Conservation (phyloP, 371 early-diverging fungal species). For the Rhizopus arrhizus region DNA sequence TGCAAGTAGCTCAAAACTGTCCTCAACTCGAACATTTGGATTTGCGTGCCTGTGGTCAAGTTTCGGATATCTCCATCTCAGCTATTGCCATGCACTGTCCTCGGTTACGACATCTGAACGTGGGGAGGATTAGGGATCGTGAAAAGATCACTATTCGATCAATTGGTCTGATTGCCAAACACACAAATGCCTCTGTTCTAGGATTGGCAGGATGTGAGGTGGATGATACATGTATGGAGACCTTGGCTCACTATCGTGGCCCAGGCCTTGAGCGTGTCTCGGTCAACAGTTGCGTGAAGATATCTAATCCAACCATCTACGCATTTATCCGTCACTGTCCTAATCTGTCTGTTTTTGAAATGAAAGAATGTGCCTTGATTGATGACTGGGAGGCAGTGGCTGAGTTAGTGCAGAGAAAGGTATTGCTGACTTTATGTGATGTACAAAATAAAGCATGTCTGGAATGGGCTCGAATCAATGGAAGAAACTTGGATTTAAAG, state of each 20-base stretch:
- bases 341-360: constrained; percentile 59
- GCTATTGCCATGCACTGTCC: constrained; percentile 53
- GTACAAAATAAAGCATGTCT: constrained; percentile 38
- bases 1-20: constrained; percentile 48
- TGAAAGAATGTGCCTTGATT: constrained; percentile 56
- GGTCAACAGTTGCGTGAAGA: constrained; percentile 53
- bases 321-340: constrained; percentile 54
- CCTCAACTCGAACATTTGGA: constrained; percentile 53
- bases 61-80: constrained; percentile 54
- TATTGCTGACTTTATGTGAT: constrained; percentile 47
- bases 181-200: constrained; percentile 52
- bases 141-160: constrained; percentile 50
- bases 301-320: constrained; percentile 53
- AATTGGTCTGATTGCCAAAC: constrained; percentile 52
- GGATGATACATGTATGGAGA: constrained; percentile 52
- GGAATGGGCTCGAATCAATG: constrained; percentile 40
- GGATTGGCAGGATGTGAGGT: constrained; percentile 65
- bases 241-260: constrained; percentile 45
- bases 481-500: constrained; percentile 30
- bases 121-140: constrained; percentile 57
- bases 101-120: constrained; percentile 56
- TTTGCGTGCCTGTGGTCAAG: constrained; percentile 57
- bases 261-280: constrained; percentile 56
- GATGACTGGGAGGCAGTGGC: constrained; percentile 51
- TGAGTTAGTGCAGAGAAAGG: constrained; percentile 37